Evolutionary conservation across 805 yeast species (phyloP), one percentile per base, ranked within the genome.

Genomic region (Komagataella populi): DNA sequence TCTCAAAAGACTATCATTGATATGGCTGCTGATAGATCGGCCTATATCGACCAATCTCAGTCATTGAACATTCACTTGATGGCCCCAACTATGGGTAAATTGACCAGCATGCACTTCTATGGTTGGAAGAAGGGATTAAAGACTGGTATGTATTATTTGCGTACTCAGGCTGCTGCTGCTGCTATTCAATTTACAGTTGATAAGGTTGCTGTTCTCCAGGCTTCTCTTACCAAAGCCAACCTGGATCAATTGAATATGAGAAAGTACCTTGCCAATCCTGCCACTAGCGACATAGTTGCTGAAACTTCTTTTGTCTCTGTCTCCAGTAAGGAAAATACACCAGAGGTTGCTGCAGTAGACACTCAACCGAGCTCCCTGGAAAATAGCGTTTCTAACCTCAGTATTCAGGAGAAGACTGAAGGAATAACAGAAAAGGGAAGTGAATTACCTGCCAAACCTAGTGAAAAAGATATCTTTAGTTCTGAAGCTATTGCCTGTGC

Each of bases 51-150:
- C 67, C 99, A 93, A 71, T 87, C 96, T 46, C 98, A 91, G 72
- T 84, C 95, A 43, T 72, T 93, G 76, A 93, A 91, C 69, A 84
- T 93, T 60, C 93, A 89, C 70, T 80, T 93, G 63, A 83, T 80
- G 70, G 84, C 83, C 56, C 98, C 98, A 58, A 91, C 98, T 7
- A 87, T 91, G 96, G 96, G 96, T 66, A 93, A 93, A 69, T 78
- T 93, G 64, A 93, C 99, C 6, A 81, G 91, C 54, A 93, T 93
- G 97, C 99, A 93, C 69, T 93, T 93, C 76, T 91, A 93, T 65
- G 99, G 98, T 53, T 93, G 99, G 99, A 87, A 88, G 77, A 88
- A 86, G 74, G 99, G 99, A 55, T 79, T 93, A 67, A 93, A 93
- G 78, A 93, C 99, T 20, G 99, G 99, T 69, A 93, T 93, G 98